A percentile compares a stretch with the other conserved stretches of the same genome.
phyloP scores from a whole-genome alignment of 106 monocot genomes.

The Triglochin maritima region DNA sequence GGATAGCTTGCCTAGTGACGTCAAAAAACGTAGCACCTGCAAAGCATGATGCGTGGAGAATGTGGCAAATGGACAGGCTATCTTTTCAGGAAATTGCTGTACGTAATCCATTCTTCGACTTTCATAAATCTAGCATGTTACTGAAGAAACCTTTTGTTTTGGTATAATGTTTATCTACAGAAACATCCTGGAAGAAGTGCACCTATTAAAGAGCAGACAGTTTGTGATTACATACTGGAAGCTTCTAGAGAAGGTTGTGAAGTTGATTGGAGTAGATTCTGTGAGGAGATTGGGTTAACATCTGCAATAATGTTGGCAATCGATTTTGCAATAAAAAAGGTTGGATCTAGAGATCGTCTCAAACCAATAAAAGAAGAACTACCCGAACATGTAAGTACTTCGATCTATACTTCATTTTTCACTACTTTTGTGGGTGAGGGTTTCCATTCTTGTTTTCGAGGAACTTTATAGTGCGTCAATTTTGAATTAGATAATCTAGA shows the following conservation, averaged over 20 bases:
- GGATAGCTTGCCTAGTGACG: slow-evolving; percentile 18
- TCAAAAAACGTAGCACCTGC: slow-evolving; percentile 43
- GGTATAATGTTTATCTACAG: slow-evolving; percentile 17
- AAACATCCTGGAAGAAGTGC: slow-evolving; percentile 25
- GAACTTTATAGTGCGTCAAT: neutral
- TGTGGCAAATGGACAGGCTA: slow-evolving; percentile 59
- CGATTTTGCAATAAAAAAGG: slow-evolving; percentile 32
- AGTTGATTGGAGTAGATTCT: slow-evolving; percentile 61
- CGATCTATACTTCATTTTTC: neutral
- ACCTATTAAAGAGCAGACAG: slow-evolving; percentile 70
- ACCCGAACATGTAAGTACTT: slow-evolving; percentile 55
- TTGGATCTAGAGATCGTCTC: slow-evolving; percentile 61
- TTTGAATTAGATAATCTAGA: neutral
- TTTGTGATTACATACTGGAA: slow-evolving; percentile 71
- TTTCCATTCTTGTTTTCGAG: neutral
- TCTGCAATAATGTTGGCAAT: slow-evolving; percentile 43
- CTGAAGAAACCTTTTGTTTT: neutral
- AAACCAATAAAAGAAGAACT: slow-evolving; percentile 95
- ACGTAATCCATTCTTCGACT: slow-evolving; percentile 16
- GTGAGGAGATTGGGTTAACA: slow-evolving; percentile 56
- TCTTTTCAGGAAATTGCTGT: slow-evolving; percentile 74
- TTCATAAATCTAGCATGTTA: neutral
- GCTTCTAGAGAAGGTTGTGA: slow-evolving; percentile 67
- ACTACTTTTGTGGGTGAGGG: neutral
- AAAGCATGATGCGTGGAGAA: slow-evolving; percentile 72